Evolutionary conservation across 306 rosid species (phyloP), one percentile per base, ranked within the genome.

Genomic region (Inga laurina): DNA sequence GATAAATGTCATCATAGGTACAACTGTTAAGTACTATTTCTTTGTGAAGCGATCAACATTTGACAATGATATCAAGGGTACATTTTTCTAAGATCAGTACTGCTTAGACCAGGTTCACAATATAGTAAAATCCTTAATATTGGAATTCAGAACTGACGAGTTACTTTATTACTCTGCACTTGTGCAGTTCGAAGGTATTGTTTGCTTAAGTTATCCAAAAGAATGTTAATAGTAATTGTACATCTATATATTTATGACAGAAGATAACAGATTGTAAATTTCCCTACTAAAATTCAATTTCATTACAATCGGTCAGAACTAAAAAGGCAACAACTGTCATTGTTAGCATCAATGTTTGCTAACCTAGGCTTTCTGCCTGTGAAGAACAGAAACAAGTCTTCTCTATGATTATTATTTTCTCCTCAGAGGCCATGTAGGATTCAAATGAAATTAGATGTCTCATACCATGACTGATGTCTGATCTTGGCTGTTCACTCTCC

Each of bases 101-200:
- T 71, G 32, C 66, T 21, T 30, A 65, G 62, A 57, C 77, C 44
- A 52, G 78, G 66, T 57, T 68, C 74, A 24, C 65, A 68, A 34
- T 30, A 51, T 67, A 66, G 54, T 72, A 24, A 68, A 32, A 45
- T 77, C 4, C 7, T 70, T 69, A 82, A 48, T n/a, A 43, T 57
- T 68, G 51, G 27, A 22, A 34, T 75, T 52, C 80, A 9, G 32
- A 72, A 74, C 52, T 48, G 56, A 59, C 57, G 37, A 48, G 35
- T 82, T 67, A 75, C 70, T 75, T 67, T 75, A n/a, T 82, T 67
- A 51, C 30, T 19, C 43, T 66, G 61, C 62, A 27, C 69, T 35
- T 64, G n/a, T 16, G 75, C 49, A 6, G 10, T 62, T n/a, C 75
- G 5, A 6, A 44, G 66, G 13, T 35, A 35, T 74, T 19, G 10